Percentiles rank a stretch among this genome's conserved stretches.
These are phyloP conservation scores for Allantophomopsis lycopodina DNA, from an alignment of 2,329 filamentous ascomycete species.

Conservation along the genomic window DNA sequence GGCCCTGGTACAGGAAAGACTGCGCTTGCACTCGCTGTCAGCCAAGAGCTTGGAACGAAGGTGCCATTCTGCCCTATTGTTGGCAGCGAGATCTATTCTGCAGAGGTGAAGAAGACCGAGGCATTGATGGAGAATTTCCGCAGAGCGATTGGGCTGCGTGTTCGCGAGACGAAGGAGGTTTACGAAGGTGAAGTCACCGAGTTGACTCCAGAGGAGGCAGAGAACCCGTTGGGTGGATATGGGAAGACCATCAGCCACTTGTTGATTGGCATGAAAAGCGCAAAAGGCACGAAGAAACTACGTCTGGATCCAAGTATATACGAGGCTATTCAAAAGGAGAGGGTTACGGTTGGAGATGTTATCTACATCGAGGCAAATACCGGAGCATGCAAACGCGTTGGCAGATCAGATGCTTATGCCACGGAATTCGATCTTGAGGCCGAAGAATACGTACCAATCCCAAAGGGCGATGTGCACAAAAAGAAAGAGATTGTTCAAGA, in stretches of 20 bases:
- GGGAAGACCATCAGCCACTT: slow-evolving; percentile 95
- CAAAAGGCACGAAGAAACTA: slow-evolving; percentile 94
- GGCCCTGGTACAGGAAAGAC: slow-evolving; percentile 97
- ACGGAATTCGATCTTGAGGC: slow-evolving; percentile 98
- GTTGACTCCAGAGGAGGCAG: slow-evolving; percentile 91
- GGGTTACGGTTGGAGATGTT: slow-evolving; percentile 90
- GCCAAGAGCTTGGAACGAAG: slow-evolving; percentile 93
- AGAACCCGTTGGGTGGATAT: slow-evolving; percentile 93
- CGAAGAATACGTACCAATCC: slow-evolving; percentile 96
- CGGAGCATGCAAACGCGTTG: slow-evolving; percentile 92
- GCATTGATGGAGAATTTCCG: slow-evolving; percentile 99
- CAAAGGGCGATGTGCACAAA: slow-evolving; percentile 98
- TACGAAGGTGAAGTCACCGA: slow-evolving; percentile 99
- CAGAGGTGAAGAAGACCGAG: slow-evolving; percentile 99
- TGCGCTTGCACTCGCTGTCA: slow-evolving; percentile 85
- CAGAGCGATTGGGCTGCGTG: slow-evolving; percentile 87
- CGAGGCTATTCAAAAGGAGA: slow-evolving; percentile 97
- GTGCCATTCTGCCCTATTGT: slow-evolving; percentile 98
- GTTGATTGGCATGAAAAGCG: slow-evolving; percentile 87
- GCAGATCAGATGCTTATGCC: slow-evolving; percentile 89
- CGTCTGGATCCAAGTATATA: slow-evolving; percentile 96
- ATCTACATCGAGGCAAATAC: slow-evolving; percentile 99
- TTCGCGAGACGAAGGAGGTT: slow-evolving; percentile 97
- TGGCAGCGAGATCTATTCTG: slow-evolving; percentile 93
- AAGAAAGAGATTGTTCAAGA: slow-evolving; percentile 99